A percentile compares a stretch with the other conserved stretches of the same genome.
Conservation (phyloP, 1,284 basidiomycete genomes). For the Ceratobasidium sp. region DNA sequence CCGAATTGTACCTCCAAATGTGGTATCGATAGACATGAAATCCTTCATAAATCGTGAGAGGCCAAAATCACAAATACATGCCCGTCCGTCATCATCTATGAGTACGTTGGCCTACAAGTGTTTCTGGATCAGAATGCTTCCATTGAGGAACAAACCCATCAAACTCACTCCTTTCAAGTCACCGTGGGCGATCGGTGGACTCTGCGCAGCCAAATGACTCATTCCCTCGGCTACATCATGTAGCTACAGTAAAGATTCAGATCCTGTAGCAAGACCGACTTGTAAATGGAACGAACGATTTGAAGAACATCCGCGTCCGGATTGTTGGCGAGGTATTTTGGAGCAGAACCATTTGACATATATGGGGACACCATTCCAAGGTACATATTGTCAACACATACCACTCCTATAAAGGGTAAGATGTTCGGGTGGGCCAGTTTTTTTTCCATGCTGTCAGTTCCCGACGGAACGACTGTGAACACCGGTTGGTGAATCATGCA, state of each 20-base stretch:
- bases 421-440: slow-evolving; percentile 34
- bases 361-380: slow-evolving; percentile 35
- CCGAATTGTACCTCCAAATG: slow-evolving; percentile 33
- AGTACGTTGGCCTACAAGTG: slow-evolving; percentile 19
- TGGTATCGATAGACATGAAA: slow-evolving; percentile 36
- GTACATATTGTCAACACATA: slow-evolving; percentile 34
- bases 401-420: slow-evolving; percentile 29
- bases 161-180: slow-evolving; percentile 27
- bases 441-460: slow-evolving; percentile 18
- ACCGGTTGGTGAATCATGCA: background rate
- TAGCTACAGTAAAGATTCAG: background rate
- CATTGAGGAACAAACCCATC: background rate
- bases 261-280: background rate
- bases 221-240: slow-evolving; percentile 30
- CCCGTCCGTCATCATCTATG: slow-evolving; percentile 13
- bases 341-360: slow-evolving; percentile 30
- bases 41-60: slow-evolving; percentile 34
- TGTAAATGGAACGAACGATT: background rate
- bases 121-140: background rate
- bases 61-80: slow-evolving; percentile 35
- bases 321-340: slow-evolving; percentile 18
- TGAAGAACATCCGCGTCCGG: slow-evolving; percentile 24
- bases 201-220: slow-evolving; percentile 26
- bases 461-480: slow-evolving; percentile 24
- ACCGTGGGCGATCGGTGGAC: slow-evolving; percentile 25